Evolutionary conservation across 805 yeast species (phyloP).

Genomic region (Metschnikowia cerradonensis): DNA sequence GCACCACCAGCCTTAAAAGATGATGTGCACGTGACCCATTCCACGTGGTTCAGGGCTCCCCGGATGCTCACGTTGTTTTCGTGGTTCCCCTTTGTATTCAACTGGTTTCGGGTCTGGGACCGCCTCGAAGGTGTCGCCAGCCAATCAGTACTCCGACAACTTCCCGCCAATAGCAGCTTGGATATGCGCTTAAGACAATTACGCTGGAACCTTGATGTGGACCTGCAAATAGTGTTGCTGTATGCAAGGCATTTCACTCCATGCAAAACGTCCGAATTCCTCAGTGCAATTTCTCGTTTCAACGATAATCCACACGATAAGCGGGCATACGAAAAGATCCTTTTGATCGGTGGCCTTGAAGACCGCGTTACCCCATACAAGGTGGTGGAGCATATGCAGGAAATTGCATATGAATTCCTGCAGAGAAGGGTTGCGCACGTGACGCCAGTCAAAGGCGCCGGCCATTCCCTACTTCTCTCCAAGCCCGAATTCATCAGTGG

Average conservation of each 20-base stretch:
- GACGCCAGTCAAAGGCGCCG: slow-evolving; percentile 46
- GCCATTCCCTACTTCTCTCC: slow-evolving; percentile 62
- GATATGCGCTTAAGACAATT: slow-evolving; percentile 54
- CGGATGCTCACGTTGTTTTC: slow-evolving; percentile 28
- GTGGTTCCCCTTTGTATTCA: slow-evolving; percentile 45
- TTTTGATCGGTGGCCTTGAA: slow-evolving; percentile 55
- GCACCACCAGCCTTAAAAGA: slow-evolving; percentile 41
- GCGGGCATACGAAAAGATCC: slow-evolving; percentile 38
- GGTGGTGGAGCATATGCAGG: slow-evolving; percentile 28
- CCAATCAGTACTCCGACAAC: slow-evolving; percentile 54
- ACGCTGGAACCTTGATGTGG: slow-evolving; percentile 66
- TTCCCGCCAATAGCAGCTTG: slow-evolving; percentile 27
- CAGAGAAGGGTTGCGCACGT: slow-evolving; percentile 29
- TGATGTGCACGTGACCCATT: slow-evolving; percentile 4
- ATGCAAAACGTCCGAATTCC: slow-evolving; percentile 42
- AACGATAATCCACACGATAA: slow-evolving; percentile 31
- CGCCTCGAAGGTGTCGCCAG: slow-evolving; percentile 61
- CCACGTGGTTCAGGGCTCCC: neutral
- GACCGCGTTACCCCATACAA: slow-evolving; percentile 54
- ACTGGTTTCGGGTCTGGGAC: slow-evolving; percentile 54
- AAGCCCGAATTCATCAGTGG: slow-evolving; percentile 65
- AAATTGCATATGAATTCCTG: slow-evolving; percentile 19
- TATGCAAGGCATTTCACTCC: slow-evolving; percentile 50
- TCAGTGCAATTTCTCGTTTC: slow-evolving; percentile 33
- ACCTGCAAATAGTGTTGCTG: slow-evolving; percentile 49